phyloP scores from a whole-genome alignment of 2,329 filamentous ascomycete species.

The Penicillium sp. region DNA sequence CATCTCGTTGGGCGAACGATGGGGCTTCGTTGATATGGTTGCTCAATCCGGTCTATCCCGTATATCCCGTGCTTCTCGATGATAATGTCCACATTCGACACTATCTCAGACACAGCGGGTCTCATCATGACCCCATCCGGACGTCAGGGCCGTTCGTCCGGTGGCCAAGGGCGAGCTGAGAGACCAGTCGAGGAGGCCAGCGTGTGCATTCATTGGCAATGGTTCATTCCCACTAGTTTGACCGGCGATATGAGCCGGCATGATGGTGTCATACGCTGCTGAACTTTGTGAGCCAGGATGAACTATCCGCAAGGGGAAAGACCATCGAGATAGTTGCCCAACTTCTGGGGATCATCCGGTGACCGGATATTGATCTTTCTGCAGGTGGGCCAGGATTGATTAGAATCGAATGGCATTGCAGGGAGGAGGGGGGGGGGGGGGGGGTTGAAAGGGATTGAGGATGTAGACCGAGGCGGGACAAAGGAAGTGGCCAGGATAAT shows the following conservation, averaged over 20 bases:
- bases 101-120: slow-evolving; percentile 15
- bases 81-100: slow-evolving; percentile 6
- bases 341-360: slow-evolving; percentile 3
- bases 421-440: no score
- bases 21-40: slow-evolving; percentile 13
- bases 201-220: slow-evolving; percentile 25
- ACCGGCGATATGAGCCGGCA: slow-evolving; percentile 11
- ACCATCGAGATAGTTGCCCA: neutral
- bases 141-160: slow-evolving; percentile 3
- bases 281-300: slow-evolving; percentile 4
- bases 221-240: slow-evolving; percentile 14
- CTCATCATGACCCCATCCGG: slow-evolving; percentile 18
- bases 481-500: neutral
- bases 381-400: neutral
- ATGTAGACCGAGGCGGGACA: neutral
- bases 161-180: slow-evolving; percentile 19
- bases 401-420: neutral
- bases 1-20: slow-evolving; percentile 15
- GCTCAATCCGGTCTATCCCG: slow-evolving; percentile 18
- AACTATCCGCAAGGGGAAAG: slow-evolving; percentile 3
- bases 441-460: neutral
- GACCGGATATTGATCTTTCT: neutral
- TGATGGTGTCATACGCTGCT: slow-evolving; percentile 28
- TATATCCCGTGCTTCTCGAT: neutral
- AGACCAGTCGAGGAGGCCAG: slow-evolving; percentile 18